Evolutionary conservation across 139 green algal genomes (phyloP), one percentile per base, ranked within the genome.

Genomic region (Coelastrella sp.): DNA sequence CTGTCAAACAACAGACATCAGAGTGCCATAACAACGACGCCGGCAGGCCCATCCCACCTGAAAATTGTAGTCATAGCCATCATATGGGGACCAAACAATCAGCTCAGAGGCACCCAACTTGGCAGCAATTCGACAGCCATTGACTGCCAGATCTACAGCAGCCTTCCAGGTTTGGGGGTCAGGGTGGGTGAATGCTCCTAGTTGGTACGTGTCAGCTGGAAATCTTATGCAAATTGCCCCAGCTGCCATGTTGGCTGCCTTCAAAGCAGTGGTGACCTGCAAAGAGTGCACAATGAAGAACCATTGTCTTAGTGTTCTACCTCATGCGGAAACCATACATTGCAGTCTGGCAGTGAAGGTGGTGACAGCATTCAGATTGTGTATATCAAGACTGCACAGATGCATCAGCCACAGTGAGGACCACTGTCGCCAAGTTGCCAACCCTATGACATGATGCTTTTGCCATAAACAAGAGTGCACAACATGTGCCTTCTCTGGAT

Each of bases 11-110:
- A 49, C 35, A 49, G 35, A 49, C 35, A 49, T 3, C 1, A 49
- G 35, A 49, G 63, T 70, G 63, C 11, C 63, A 20, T 70, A 1
- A 70, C 63, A 70, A 15, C 1, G 61, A 68, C 61, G 11, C 61
- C 9, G 14, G 63, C 14, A 12, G 11, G 63, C 12, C 1, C 12
- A 0, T 9, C 86, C 6, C 61, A 85, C 87, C 87, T 90, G 87
- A 9, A 91, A 65, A 17, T 93, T 14, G 74, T 96, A 96, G 89
- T 96, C 93, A 74, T 96, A 97, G 15, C 95, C 95, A 27, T 97
- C 95, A 25, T 89, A 95, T 7, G 92, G 90, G 3, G 89, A 84
- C 92, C 94, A 95, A 17, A 95, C 85, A 6, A 97, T 75, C 9
- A 97, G 66, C 27, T 95, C 90, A 6, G 24, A 15, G 0, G 93